Evolutionary conservation across 345 rosid species (phyloP).

Genomic region (Eucalyptus polybractea): DNA sequence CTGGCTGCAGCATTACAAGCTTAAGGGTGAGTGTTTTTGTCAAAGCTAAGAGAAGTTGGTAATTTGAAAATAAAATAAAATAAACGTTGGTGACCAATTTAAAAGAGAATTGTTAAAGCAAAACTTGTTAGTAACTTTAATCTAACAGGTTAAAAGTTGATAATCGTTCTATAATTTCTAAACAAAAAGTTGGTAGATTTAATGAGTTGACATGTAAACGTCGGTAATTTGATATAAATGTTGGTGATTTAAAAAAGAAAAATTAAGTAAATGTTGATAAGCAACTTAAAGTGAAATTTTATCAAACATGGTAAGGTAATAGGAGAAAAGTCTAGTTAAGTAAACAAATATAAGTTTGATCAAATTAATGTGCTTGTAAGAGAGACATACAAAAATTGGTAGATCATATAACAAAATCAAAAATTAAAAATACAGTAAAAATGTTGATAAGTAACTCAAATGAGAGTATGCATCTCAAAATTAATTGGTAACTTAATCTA

Average conservation of each 20-base stretch:
- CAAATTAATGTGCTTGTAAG: neutral
- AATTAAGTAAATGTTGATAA: neutral
- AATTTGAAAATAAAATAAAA: neutral
- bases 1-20: neutral
- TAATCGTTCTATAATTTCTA: too few species aligned
- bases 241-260: neutral
- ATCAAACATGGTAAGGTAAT: neutral
- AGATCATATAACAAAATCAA: neutral
- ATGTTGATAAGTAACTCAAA: neutral
- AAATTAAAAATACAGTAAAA: neutral
- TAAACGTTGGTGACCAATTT: neutral
- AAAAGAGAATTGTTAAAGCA: neutral
- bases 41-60: neutral
- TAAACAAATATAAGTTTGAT: neutral
- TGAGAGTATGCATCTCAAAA: neutral
- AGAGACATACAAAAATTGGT: neutral
- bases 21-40: neutral
- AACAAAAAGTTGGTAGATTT: neutral
- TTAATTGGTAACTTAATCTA: neutral
- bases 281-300: neutral
- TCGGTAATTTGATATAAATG: rapidly evolving
- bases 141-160: neutral
- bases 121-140: neutral
- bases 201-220: neutral
- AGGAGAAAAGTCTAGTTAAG: neutral